phyloP scores from a whole-genome alignment of 768 basidiomycete species.

The Leccinum fibrillosum region DNA sequence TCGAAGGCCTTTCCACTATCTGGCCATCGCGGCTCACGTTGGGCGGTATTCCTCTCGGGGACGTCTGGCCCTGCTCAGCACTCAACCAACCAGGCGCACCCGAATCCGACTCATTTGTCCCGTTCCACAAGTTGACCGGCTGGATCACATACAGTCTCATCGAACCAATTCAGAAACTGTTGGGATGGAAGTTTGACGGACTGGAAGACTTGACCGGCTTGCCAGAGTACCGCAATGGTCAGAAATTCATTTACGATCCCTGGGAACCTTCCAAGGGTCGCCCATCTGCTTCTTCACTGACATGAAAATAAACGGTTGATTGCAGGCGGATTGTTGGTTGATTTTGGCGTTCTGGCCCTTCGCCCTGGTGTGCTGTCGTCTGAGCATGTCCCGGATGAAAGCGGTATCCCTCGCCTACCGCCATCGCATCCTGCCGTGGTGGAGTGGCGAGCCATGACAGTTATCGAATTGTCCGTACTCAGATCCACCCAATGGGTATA shows the following conservation, averaged over 20 bases:
- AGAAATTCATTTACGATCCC: background rate
- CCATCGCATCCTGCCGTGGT: conserved; percentile 88
- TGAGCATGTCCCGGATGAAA: conserved; percentile 35
- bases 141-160: conserved; percentile 93
- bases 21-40: conserved; percentile 81
- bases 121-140: conserved; percentile 94
- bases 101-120: conserved; percentile 66
- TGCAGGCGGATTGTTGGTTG: conserved; percentile 82
- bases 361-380: conserved; percentile 52
- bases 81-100: conserved; percentile 30
- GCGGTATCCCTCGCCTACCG: conserved; percentile 56
- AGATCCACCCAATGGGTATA: background rate
- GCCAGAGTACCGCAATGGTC: conserved; percentile 92
- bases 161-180: conserved; percentile 72
- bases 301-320: background rate
- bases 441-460: conserved; percentile 96
- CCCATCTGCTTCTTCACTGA: background rate
- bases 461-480: conserved; percentile 75
- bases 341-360: conserved; percentile 75
- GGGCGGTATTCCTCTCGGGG: conserved; percentile 72
- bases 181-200: conserved; percentile 82
- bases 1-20: conserved; percentile 79
- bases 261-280: background rate
- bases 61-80: conserved; percentile 86
- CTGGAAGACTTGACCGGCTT: conserved; percentile 85